phyloP scores from a whole-genome alignment of 2,329 filamentous ascomycete genomes.

The Massarina eburnea region DNA sequence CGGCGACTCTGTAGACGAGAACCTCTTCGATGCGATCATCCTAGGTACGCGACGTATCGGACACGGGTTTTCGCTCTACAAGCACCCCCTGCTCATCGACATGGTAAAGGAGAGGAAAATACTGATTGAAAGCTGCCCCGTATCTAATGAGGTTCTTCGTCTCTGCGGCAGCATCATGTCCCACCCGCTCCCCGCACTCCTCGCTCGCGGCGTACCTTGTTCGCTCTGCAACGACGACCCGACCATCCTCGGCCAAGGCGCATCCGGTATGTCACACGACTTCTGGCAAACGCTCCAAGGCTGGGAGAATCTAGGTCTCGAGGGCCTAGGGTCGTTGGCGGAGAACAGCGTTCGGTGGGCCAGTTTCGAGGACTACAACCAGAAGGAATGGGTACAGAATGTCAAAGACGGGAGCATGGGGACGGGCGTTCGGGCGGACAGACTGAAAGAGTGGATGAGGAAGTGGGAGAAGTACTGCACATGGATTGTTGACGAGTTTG shows the following conservation, averaged over 20 bases:
- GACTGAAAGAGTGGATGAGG: conserved; percentile 74
- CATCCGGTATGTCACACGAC: conserved; percentile 82
- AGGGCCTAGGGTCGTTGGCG: conserved; percentile 80
- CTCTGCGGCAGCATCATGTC: conserved; percentile 74
- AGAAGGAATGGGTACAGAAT: conserved; percentile 70
- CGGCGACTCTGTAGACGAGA: conserved; percentile 74
- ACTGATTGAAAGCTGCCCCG: conserved; percentile 85
- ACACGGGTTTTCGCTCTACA: conserved; percentile 84
- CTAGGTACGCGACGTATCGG: conserved; percentile 87
- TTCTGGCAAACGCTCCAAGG: conserved; percentile 93
- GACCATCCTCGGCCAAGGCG: conserved; percentile 81
- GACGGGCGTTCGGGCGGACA: conserved; percentile 67
- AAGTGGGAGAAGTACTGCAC: conserved; percentile 90
- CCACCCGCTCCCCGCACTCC: conserved; percentile 79
- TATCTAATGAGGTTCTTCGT: conserved; percentile 84
- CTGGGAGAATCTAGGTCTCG: conserved; percentile 87
- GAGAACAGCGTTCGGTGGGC: conserved; percentile 94
- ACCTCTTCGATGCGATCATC: conserved; percentile 86
- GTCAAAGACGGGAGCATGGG: conserved; percentile 75
- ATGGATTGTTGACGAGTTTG: conserved; percentile 81
- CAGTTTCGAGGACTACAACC: conserved; percentile 76
- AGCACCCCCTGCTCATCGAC: conserved; percentile 85
- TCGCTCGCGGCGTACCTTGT: conserved; percentile 82
- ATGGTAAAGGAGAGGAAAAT: conserved; percentile 88
- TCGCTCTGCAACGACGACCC: conserved; percentile 90